These are phyloP conservation scores for Skeletonema potamos DNA, from an alignment of 108 stramenopile genomes.

Conservation along the genomic window DNA sequence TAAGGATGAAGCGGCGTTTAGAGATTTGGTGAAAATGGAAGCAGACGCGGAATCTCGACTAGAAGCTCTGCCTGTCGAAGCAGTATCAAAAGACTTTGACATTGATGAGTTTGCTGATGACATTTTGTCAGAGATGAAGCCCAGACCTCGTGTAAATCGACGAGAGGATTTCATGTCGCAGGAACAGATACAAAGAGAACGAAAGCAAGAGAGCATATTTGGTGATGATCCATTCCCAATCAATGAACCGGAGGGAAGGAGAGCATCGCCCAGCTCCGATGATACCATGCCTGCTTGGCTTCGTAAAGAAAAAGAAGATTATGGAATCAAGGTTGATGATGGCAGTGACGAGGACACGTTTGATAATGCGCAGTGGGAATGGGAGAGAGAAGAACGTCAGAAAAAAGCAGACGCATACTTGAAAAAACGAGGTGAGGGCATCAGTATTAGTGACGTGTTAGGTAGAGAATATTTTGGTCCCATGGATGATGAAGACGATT, in stretches of 20 bases:
- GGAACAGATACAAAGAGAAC: conserved; percentile 22
- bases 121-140: conserved; percentile 37
- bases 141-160: conserved; percentile 23
- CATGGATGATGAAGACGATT: conserved; percentile 47
- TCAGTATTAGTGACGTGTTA: conserved; percentile 35
- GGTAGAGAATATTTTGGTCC: conserved; percentile 41
- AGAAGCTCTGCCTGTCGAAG: background rate
- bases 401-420: conserved; percentile 34
- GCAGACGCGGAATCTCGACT: conserved; percentile 50
- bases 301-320: conserved; percentile 46
- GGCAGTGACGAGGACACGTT: conserved; percentile 9
- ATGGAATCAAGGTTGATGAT: conserved; percentile 18
- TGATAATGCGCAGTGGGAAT: conserved; percentile 24
- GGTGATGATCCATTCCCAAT: conserved; percentile 16
- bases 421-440: conserved; percentile 16
- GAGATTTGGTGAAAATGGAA: conserved; percentile 59
- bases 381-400: conserved; percentile 41
- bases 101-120: conserved; percentile 53
- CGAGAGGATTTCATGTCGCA: conserved; percentile 34
- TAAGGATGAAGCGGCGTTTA: conserved; percentile 55
- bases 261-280: conserved; percentile 8
- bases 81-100: conserved; percentile 38
- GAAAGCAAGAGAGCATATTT: conserved; percentile 26
- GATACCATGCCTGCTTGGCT: conserved; percentile 60
- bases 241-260: conserved; percentile 15